Evolutionary conservation across 305 asterid species (phyloP).

Genomic region (Fraxinus nigra): DNA sequence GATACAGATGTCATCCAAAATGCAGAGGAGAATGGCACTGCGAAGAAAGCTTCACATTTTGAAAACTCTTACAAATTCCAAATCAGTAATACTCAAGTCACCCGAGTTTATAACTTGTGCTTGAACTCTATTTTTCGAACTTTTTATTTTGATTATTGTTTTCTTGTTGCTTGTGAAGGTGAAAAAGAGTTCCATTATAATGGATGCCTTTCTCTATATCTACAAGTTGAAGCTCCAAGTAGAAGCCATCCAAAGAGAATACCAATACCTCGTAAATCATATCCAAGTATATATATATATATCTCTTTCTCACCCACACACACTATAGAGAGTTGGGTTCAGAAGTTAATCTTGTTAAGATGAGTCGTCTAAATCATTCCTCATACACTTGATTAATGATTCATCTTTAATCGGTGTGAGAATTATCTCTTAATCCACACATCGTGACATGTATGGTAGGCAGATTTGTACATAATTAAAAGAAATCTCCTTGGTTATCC

Average conservation of each 20-base stretch:
- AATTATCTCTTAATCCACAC: too few relatives aligned
- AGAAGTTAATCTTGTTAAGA: too few relatives aligned
- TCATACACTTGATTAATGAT: too few relatives aligned
- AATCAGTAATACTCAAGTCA: constrained; percentile 40
- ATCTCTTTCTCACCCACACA: not conserved
- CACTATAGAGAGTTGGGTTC: too few relatives aligned
- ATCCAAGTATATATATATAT: constrained; percentile 36
- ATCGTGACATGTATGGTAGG: too few relatives aligned
- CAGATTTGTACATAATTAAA: not conserved
- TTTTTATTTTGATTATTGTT: not conserved
- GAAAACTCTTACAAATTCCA: constrained; percentile 53
- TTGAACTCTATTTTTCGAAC: not conserved
- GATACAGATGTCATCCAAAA: constrained; percentile 39
- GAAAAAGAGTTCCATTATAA: constrained; percentile 50
- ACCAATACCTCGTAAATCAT: constrained; percentile 39
- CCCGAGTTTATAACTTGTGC: not conserved
- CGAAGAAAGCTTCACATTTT: constrained; percentile 55
- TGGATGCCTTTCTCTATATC: constrained; percentile 58
- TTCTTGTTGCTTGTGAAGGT: constrained; percentile 33
- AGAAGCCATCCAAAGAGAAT: constrained; percentile 50
- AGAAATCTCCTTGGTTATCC: not conserved
- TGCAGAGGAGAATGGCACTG: constrained; percentile 39
- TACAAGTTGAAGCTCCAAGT: constrained; percentile 55
- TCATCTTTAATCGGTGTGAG: too few relatives aligned
- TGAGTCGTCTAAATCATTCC: too few relatives aligned